Conservation (phyloP, 805 yeast species). For the Barnettozyma pratensis region DNA sequence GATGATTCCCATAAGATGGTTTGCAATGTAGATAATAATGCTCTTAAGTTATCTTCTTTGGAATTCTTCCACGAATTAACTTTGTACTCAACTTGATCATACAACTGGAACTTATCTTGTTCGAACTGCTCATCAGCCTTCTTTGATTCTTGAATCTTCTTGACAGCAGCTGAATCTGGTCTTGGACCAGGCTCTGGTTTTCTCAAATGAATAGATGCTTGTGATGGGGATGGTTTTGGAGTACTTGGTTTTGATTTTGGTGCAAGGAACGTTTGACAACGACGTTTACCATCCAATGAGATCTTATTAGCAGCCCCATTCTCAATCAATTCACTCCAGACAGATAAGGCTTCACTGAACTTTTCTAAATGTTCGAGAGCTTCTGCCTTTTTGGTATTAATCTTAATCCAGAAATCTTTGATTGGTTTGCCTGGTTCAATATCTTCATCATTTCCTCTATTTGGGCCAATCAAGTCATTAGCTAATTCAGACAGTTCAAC, state of each 20-base stretch:
- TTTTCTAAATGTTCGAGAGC: slow-evolving; percentile 76
- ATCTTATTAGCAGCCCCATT: slow-evolving; percentile 62
- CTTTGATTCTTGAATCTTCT: slow-evolving; percentile 45
- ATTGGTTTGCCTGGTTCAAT: slow-evolving; percentile 48
- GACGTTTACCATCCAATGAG: slow-evolving; percentile 73
- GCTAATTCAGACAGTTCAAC: slow-evolving; percentile 28
- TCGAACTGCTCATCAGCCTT: slow-evolving; percentile 43
- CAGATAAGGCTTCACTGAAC: slow-evolving; percentile 53
- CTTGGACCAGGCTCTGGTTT: slow-evolving; percentile 10
- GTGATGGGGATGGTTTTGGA: neutral
- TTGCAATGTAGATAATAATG: slow-evolving; percentile 65
- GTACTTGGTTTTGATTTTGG: slow-evolving; percentile 42
- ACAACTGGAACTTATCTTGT: slow-evolving; percentile 51
- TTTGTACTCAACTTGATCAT: slow-evolving; percentile 55
- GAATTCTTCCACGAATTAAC: slow-evolving; percentile 64
- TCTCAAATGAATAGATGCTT: slow-evolving; percentile 2
- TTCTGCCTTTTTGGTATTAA: slow-evolving; percentile 71
- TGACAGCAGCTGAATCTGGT: slow-evolving; percentile 39
- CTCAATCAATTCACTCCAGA: slow-evolving; percentile 59
- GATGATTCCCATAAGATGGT: slow-evolving; percentile 60
- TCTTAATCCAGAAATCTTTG: slow-evolving; percentile 69
- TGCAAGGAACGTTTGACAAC: slow-evolving; percentile 62
- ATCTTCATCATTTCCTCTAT: slow-evolving; percentile 34
- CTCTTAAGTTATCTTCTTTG: slow-evolving; percentile 77
- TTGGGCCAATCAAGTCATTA: slow-evolving; percentile 29